phyloP scores from a whole-genome alignment of 2,329 filamentous ascomycete genomes.

The Colletotrichum somersetense region DNA sequence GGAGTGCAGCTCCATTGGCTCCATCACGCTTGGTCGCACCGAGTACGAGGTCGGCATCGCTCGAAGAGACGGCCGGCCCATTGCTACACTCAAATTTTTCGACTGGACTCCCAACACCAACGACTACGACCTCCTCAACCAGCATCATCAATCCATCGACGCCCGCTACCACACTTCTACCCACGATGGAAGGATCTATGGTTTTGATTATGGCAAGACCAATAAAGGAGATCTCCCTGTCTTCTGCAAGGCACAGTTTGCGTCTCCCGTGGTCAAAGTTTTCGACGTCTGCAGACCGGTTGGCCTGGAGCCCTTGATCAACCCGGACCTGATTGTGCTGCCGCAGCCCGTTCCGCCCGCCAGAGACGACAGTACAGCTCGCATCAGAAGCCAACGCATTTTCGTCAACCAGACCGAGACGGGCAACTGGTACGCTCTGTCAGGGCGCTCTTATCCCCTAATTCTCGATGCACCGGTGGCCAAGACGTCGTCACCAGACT shows the following conservation, averaged over 20 bases:
- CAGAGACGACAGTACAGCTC: conserved; percentile 61
- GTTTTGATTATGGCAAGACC: conserved; percentile 72
- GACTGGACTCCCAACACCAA: conserved; percentile 96
- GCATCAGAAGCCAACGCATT: conserved; percentile 73
- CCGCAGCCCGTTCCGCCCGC: conserved; percentile 82
- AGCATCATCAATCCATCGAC: conserved; percentile 85
- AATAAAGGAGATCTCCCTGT: conserved; percentile 59
- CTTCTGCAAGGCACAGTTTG: conserved; percentile 69
- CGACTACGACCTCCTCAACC: conserved; percentile 86
- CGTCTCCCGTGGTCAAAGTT: conserved; percentile 80
- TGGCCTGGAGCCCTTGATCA: conserved; percentile 70
- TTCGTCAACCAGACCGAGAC: conserved; percentile 88
- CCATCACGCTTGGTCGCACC: conserved; percentile 84
- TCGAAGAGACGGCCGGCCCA: conserved; percentile 77
- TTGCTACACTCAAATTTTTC: conserved; percentile 91
- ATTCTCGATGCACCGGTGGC: conserved; percentile 76
- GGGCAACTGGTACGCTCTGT: conserved; percentile 96
- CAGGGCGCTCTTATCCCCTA: conserved; percentile 85
- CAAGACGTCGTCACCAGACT: conserved; percentile 59
- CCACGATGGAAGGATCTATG: conserved; percentile 86
- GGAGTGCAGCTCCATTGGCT: conserved; percentile 84
- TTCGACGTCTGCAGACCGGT: conserved; percentile 86
- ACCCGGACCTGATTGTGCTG: conserved; percentile 84
- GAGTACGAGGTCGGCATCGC: conserved; percentile 93
- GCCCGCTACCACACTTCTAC: conserved; percentile 89